Percentiles rank a stretch among this genome's conserved stretches.
phyloP scores from a whole-genome alignment of 768 basidiomycete species.

The Hydnum rufescens region DNA sequence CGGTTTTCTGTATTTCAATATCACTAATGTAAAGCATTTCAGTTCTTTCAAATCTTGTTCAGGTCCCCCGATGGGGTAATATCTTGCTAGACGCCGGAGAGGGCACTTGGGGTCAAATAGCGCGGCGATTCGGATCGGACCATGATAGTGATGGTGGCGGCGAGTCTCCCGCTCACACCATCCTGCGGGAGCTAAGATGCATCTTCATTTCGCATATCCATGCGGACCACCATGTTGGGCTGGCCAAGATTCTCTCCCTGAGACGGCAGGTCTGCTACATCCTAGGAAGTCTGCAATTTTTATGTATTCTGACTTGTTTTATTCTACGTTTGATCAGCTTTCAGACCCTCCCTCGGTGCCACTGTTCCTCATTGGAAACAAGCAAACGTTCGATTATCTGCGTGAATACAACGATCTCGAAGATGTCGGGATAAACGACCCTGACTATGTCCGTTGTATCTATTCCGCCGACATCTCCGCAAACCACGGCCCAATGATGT shows the following conservation, averaged over 20 bases:
- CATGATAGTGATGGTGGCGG: neutral
- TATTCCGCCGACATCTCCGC: slow-evolving; percentile 5
- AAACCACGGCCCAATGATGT: neutral
- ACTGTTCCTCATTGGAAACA: slow-evolving; percentile 48
- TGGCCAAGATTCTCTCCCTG: slow-evolving; percentile 51
- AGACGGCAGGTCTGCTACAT: too few relatives aligned
- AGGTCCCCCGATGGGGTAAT: slow-evolving; percentile 49
- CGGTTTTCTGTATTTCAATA: neutral
- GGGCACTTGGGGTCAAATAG: slow-evolving; percentile 80
- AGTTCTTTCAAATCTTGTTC: slow-evolving; percentile 63
- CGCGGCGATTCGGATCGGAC: slow-evolving; percentile 49
- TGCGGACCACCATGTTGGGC: slow-evolving; percentile 79
- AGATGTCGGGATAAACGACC: slow-evolving; percentile 37
- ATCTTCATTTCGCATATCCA: slow-evolving; percentile 83
- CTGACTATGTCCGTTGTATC: slow-evolving; percentile 10
- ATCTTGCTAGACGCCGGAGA: slow-evolving; percentile 82
- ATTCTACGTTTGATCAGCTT: neutral
- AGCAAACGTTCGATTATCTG: slow-evolving; percentile 41
- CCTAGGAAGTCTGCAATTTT: slow-evolving; percentile 27
- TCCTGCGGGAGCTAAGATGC: slow-evolving; percentile 51
- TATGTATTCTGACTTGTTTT: neutral
- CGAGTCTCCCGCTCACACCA: slow-evolving; percentile 11
- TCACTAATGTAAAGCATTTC: neutral
- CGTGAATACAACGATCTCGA: slow-evolving; percentile 53
- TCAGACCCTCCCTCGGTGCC: slow-evolving; percentile 44